Conservation (phyloP, 2,329 filamentous ascomycete genomes). For the Microthyrium microscopicum region DNA sequence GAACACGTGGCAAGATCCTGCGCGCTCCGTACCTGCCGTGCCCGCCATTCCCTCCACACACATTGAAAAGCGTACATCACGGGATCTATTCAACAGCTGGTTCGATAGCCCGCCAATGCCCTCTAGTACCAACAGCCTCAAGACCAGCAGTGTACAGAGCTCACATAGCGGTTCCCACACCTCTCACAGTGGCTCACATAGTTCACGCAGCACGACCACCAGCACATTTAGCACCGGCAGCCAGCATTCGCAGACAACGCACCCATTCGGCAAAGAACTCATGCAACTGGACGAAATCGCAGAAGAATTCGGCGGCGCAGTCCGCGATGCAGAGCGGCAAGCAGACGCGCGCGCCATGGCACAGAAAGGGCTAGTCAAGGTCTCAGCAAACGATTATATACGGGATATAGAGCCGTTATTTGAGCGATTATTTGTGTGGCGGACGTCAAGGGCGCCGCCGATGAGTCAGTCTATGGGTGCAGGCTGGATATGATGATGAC, state of each 20-base stretch:
- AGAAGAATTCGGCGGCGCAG: conserved; percentile 57
- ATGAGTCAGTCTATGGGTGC: no score
- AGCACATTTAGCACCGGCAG: conserved; percentile 16
- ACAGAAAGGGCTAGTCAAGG: conserved; percentile 53
- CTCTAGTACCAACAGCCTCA: no score
- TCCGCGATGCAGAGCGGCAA: conserved; percentile 46
- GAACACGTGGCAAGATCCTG: background rate
- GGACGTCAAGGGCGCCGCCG: no score
- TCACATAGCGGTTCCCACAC: background rate
- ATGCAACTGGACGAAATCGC: conserved; percentile 85
- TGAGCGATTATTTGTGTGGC: conserved; percentile 23
- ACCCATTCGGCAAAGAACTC: conserved; percentile 80
- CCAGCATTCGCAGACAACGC: conserved; percentile 31
- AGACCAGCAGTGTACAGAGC: conserved; percentile 14
- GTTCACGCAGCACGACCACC: no score
- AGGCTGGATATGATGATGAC: no score
- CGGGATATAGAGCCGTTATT: conserved; percentile 59
- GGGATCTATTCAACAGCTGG: conserved; percentile 25
- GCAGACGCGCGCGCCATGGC: conserved; percentile 59
- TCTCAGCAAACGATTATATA: conserved; percentile 69
- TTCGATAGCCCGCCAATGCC: conserved; percentile 9
- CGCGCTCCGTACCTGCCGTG: no score
- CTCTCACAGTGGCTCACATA: background rate
- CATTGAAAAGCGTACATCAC: conserved; percentile 35
- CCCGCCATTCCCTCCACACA: conserved; percentile 31